These are phyloP conservation scores for Tylopilus subfusipes DNA, from an alignment of 768 basidiomycete genomes.

Conservation along the genomic window DNA sequence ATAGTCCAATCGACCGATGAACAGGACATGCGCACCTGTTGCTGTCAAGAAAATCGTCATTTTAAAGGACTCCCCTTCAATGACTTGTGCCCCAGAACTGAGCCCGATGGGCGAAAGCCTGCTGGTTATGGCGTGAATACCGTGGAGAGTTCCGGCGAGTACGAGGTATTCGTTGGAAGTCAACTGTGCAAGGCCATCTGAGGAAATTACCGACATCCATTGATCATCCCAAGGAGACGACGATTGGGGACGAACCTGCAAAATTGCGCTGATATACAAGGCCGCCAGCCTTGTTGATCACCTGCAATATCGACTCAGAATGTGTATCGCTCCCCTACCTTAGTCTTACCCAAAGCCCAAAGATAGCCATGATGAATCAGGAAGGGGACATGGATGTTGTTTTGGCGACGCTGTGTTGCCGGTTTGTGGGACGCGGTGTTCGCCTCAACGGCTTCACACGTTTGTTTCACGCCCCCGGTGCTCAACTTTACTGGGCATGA, in stretches of 20 bases:
- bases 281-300: conserved; percentile 98
- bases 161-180: conserved; percentile 95
- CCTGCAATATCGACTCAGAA: conserved; percentile 40
- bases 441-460: conserved; percentile 10
- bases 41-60: conserved; percentile 86
- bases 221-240: background rate
- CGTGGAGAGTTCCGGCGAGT: conserved; percentile 93
- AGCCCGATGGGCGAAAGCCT: conserved; percentile 78
- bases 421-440: background rate
- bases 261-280: conserved; percentile 92
- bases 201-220: background rate
- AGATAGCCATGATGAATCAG: conserved; percentile 61
- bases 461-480: background rate
- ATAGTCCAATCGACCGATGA: background rate
- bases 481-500: conserved; percentile 13
- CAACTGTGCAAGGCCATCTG: conserved; percentile 88
- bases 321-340: background rate
- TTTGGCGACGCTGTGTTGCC: background rate
- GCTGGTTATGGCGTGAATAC: conserved; percentile 97
- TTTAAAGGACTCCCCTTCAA: conserved; percentile 95
- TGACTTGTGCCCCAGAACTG: conserved; percentile 89
- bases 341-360: conserved; percentile 70
- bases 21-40: conserved; percentile 58
- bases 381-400: background rate
- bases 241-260: conserved; percentile 53